Evolutionary conservation across 176 grass and related monocot genomes (phyloP), one percentile per base, ranked within the genome.

Genomic region (Typha latifolia): DNA sequence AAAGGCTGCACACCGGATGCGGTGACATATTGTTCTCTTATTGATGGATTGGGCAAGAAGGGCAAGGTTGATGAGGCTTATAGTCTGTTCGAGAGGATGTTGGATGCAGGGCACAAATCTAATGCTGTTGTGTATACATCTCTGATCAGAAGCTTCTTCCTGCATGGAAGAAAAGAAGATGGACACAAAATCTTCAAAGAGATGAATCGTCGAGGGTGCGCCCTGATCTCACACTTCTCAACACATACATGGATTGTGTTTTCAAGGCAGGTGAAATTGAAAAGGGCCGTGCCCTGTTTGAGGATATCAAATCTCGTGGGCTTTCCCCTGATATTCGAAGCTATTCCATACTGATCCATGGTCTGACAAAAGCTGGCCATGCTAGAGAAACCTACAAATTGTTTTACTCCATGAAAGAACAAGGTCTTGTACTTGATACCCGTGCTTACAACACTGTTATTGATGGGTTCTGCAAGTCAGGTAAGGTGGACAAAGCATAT

Each of bases 181-280:
- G 93, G 94, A 0, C 88, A 97, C 65, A 97, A 97, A 77, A 89
- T 97, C 26, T 97, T 90, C 70, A 97, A 92, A 87, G 89, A 90
- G 75, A 79, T 97, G 89, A 83, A 71, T 48, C 78, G 75, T 50
- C 77, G 53, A 70, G 73, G 89, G 66, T 90, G 94, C 67, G 61
- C 16, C 89, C 94, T 70, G 94, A 97, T 84, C 70, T 90, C 66
- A 97, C 81, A 61, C 81, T 97, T 66, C 71, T 97, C 15, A 92
- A 97, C 75, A 93, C 89, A 51, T 97, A 93, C 53, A 97, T 93
- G 94, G 89, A 97, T 76, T 97, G 94, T 43, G 29, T 86, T 68
- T 90, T 97, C 68, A 97, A 97, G 81, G 85, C 73, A 14, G 83
- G 85, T 68, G 85, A 92, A 74, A 63, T 72, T 76, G 83, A 97